A percentile compares a stretch with the other conserved stretches of the same genome.
Evolutionary conservation across 441 rosid species (phyloP).

Genomic region (Arabidopsis hybrid): DNA sequence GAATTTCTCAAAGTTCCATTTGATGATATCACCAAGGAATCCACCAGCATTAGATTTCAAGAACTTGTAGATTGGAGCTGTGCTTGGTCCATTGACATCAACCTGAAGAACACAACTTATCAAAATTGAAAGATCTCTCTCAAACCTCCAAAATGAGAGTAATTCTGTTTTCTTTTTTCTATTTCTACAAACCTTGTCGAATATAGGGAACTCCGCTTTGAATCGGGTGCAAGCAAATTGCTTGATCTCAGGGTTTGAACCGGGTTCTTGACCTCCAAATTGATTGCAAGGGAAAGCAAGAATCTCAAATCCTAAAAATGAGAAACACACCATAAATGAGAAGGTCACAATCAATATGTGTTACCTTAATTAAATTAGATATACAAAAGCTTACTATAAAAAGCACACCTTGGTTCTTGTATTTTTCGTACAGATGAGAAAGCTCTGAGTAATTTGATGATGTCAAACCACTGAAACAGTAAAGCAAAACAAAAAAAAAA

Average conservation of each 20-base stretch:
- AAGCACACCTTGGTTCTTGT: slow-evolving; percentile 61
- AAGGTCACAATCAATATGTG: background rate
- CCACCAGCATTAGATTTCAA: slow-evolving; percentile 70
- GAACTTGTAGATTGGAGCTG: slow-evolving; percentile 73
- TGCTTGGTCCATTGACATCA: slow-evolving; percentile 76
- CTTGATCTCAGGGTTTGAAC: slow-evolving; percentile 67
- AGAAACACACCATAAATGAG: background rate
- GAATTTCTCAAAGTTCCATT: slow-evolving; percentile 83
- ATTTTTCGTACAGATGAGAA: slow-evolving; percentile 63
- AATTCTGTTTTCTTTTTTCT: background rate
- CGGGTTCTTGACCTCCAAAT: slow-evolving; percentile 77
- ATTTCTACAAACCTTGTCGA: slow-evolving; percentile 55
- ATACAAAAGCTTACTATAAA: slow-evolving; percentile 3
- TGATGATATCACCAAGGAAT: slow-evolving; percentile 65
- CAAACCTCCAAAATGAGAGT: background rate
- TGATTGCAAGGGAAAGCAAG: slow-evolving; percentile 84
- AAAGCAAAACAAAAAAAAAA: slow-evolving; percentile 11
- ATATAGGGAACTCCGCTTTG: slow-evolving; percentile 75
- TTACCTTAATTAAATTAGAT: background rate
- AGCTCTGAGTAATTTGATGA: slow-evolving; percentile 70
- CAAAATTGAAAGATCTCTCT: slow-evolving; percentile 1
- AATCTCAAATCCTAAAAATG: slow-evolving; percentile 64
- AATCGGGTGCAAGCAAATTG: slow-evolving; percentile 67
- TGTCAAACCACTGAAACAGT: slow-evolving; percentile 60
- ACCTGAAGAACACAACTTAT: slow-evolving; percentile 49